Conservation (phyloP, 495 filamentous ascomycete genomes). For the Lasiosphaeriaceae sp. region DNA sequence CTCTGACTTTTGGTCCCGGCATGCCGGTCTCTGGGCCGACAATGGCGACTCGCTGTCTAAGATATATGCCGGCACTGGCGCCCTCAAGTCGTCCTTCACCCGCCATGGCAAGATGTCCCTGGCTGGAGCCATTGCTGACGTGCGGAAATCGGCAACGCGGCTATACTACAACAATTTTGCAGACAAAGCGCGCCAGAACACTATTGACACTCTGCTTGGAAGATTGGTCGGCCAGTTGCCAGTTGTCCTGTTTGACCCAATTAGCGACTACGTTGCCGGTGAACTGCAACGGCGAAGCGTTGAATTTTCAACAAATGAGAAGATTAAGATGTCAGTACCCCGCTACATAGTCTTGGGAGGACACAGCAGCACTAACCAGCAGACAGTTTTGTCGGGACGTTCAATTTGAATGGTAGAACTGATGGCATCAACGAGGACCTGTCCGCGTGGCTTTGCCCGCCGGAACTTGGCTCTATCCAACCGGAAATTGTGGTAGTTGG, state of each 20-base stretch:
- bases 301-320: slow-evolving; percentile 48
- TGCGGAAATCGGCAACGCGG: slow-evolving; percentile 86
- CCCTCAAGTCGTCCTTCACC: slow-evolving; percentile 94
- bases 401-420: slow-evolving; percentile 88
- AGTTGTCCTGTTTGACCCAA: slow-evolving; percentile 85
- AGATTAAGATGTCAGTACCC: slow-evolving; percentile 43
- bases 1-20: slow-evolving; percentile 82
- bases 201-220: slow-evolving; percentile 87
- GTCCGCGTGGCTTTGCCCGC: slow-evolving; percentile 73
- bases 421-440: slow-evolving; percentile 75
- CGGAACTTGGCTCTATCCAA: slow-evolving; percentile 44
- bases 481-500: slow-evolving; percentile 84
- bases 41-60: slow-evolving; percentile 93
- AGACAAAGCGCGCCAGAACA: slow-evolving; percentile 88
- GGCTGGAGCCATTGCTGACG: slow-evolving; percentile 90
- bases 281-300: slow-evolving; percentile 63
- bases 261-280: slow-evolving; percentile 79
- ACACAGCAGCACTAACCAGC: slow-evolving; percentile 30
- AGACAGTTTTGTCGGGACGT: slow-evolving; percentile 79
- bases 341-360: not conserved
- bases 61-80: slow-evolving; percentile 95
- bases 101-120: slow-evolving; percentile 93
- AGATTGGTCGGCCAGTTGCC: slow-evolving; percentile 77
- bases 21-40: slow-evolving; percentile 95
- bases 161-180: slow-evolving; percentile 97